Conservation (phyloP, 257 asterid genomes). For the Plantago ovata region DNA sequence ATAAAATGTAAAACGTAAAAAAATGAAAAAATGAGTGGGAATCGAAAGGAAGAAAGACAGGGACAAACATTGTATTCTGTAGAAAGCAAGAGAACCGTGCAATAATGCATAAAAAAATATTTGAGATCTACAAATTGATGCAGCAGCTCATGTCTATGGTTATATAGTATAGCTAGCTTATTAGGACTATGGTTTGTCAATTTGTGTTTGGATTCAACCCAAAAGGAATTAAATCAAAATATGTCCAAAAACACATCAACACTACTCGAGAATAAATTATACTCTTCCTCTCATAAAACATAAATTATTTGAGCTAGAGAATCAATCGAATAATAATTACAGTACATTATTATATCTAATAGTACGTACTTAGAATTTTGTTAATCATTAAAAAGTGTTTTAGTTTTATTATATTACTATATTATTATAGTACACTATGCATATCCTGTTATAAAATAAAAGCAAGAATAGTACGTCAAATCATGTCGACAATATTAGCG, state of each 20-base stretch:
- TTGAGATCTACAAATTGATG: constrained; percentile 8
- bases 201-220: constrained; percentile 36
- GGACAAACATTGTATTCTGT: constrained; percentile 27
- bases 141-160: not conserved
- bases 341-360: constrained; percentile 17
- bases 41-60: not conserved
- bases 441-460: not conserved
- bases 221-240: constrained; percentile 33
- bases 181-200: constrained; percentile 32
- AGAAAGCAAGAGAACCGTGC: constrained; percentile 17
- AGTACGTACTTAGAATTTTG: not conserved
- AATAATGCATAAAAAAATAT: constrained; percentile 16
- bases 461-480: not conserved
- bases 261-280: constrained; percentile 21
- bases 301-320: constrained; percentile 31
- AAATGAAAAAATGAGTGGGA: constrained; percentile 9
- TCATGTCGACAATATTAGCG: not conserved
- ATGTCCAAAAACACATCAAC: constrained; percentile 32
- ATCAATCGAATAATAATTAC: constrained; percentile 28
- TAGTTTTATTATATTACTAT: not conserved
- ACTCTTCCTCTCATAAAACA: not conserved
- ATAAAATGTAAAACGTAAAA: too few species aligned
- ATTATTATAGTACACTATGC: not conserved
- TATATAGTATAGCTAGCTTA: not conserved
- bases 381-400: not conserved